These are phyloP conservation scores for Pythium vanterpoolii DNA, from an alignment of 352 stramenopile genomes.

Conservation along the genomic window DNA sequence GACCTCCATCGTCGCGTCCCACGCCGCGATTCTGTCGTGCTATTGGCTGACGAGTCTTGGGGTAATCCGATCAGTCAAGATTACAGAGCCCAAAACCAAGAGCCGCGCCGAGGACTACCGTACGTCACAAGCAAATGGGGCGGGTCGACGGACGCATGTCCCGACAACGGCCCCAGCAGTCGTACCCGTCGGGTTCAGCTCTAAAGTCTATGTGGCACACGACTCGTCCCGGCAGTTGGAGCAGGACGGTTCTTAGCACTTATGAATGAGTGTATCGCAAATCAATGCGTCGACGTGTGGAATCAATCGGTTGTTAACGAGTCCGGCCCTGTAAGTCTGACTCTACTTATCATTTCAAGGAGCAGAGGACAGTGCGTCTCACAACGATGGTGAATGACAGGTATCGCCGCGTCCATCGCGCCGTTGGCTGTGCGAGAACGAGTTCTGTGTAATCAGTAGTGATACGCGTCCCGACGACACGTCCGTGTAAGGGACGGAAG, in stretches of 20 bases:
- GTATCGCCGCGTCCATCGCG: too few relatives aligned
- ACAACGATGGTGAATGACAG: too few relatives aligned
- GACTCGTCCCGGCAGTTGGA: neutral
- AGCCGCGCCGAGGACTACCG: conserved; percentile 2
- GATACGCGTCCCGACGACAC: too few relatives aligned
- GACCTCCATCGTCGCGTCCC: conserved; percentile 39
- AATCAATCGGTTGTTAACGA: too few relatives aligned
- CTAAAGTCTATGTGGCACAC: neutral
- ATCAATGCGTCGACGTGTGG: too few relatives aligned
- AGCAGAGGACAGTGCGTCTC: too few relatives aligned
- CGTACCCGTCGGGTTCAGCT: neutral
- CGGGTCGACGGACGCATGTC: neutral
- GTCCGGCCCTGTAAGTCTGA: too few relatives aligned
- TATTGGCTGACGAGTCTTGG: conserved; percentile 45
- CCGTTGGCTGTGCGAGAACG: too few relatives aligned
- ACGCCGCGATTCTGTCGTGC: conserved; percentile 50
- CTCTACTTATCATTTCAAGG: too few relatives aligned
- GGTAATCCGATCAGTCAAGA: conserved; percentile 15
- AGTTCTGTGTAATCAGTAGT: too few relatives aligned
- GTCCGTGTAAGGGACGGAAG: too few relatives aligned
- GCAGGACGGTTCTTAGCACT: neutral
- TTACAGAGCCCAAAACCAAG: neutral
- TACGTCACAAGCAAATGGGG: neutral
- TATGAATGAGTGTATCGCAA: too few relatives aligned
- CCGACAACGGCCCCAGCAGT: neutral